phyloP scores from a whole-genome alignment of 176 grass and related monocot genomes.

The Musa troglodytarum region DNA sequence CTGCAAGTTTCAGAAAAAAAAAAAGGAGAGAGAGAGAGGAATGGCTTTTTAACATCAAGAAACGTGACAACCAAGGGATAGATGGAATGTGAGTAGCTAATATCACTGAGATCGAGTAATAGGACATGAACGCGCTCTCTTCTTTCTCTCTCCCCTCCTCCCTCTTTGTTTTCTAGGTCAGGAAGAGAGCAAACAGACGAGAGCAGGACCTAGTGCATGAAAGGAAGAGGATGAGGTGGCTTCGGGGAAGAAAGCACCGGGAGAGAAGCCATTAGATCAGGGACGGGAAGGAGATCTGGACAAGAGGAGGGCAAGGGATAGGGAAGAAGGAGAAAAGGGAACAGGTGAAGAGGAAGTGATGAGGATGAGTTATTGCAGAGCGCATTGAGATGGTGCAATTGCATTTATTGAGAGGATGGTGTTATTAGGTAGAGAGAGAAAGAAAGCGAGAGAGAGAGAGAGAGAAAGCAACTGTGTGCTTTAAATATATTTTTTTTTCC shows the following conservation, averaged over 20 bases:
- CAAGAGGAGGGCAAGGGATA: slow-evolving; percentile 8
- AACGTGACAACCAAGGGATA: neutral
- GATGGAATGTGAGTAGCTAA: slow-evolving; percentile 14
- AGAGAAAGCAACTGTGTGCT: neutral
- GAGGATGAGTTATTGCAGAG: slow-evolving; percentile 80
- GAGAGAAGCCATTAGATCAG: slow-evolving; percentile 11
- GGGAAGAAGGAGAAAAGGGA: slow-evolving; percentile 19
- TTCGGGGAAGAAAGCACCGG: neutral
- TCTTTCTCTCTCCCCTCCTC: neutral
- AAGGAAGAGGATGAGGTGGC: neutral
- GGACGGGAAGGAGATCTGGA: neutral
- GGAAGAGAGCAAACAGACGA: neutral
- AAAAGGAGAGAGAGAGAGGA: neutral
- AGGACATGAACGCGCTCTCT: neutral
- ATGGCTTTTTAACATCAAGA: neutral
- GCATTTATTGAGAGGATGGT: slow-evolving; percentile 84
- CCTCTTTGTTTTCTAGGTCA: neutral
- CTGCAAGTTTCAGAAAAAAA: neutral
- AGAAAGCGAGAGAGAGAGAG: neutral
- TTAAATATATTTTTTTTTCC: slow-evolving; percentile 12
- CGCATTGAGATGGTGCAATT: slow-evolving; percentile 83
- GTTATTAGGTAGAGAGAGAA: slow-evolving; percentile 29
- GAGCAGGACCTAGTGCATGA: slow-evolving; percentile 2
- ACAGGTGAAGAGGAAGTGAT: slow-evolving; percentile 41
- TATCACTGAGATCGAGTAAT: neutral